phyloP scores from a whole-genome alignment of 805 yeast species.

The Saccharomycopsis capsularis region DNA sequence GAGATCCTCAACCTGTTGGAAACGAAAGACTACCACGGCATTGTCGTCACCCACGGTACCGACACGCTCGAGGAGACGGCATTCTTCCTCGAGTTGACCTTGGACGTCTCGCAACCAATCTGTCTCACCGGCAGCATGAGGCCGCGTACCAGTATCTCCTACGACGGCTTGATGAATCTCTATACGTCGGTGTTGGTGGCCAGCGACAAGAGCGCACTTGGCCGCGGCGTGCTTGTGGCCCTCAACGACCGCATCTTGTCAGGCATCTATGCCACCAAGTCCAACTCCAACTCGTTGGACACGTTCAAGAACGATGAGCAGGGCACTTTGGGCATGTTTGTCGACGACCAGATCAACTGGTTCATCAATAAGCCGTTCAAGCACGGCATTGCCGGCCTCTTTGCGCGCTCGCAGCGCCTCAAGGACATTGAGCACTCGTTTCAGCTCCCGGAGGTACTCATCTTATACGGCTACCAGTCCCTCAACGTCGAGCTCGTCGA shows the following conservation, averaged over 20 bases:
- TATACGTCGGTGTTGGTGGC: constrained; percentile 66
- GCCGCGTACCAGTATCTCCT: constrained; percentile 61
- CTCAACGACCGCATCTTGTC: constrained; percentile 63
- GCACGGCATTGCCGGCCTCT: constrained; percentile 17
- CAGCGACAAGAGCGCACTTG: constrained; percentile 40
- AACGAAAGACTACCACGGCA: constrained; percentile 33
- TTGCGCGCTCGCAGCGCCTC: constrained; percentile 17
- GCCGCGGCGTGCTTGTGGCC: constrained; percentile 58
- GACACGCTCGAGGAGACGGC: constrained; percentile 46
- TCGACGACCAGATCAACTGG: constrained; percentile 55
- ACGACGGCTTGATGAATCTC: constrained; percentile 68
- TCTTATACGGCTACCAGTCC: constrained; percentile 57
- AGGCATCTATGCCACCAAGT: constrained; percentile 63
- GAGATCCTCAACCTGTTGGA: constrained; percentile 12
- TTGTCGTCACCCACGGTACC: constrained; percentile 45
- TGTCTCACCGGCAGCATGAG: constrained; percentile 72
- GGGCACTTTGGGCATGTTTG: constrained; percentile 65
- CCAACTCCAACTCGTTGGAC: constrained; percentile 63
- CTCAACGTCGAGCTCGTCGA: constrained; percentile 43
- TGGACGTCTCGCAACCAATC: constrained; percentile 42
- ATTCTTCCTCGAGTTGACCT: constrained; percentile 40
- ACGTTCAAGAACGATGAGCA: constrained; percentile 63
- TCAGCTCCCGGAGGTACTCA: constrained; percentile 39
- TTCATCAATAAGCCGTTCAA: constrained; percentile 16
- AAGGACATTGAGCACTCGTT: constrained; percentile 11